Conservation (phyloP, 495 filamentous ascomycete species). For the Aspergillus asperescens region DNA sequence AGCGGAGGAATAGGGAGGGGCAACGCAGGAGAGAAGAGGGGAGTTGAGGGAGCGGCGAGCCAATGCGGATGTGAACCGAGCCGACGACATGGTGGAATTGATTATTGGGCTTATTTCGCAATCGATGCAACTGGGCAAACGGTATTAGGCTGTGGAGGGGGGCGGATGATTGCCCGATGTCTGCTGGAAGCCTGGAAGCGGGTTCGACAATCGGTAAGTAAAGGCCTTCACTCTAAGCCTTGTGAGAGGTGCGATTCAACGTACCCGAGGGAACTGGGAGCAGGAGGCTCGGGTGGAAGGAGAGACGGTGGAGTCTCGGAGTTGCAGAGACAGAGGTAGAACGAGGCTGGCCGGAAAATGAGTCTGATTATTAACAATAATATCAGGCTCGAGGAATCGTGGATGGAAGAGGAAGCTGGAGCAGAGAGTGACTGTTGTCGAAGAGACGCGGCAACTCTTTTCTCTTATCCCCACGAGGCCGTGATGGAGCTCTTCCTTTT, state of each 20-base stretch:
- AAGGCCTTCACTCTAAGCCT: background rate
- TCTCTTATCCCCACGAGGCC: constrained; percentile 25
- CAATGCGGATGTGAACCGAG: constrained; percentile 43
- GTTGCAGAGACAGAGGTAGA: constrained; percentile 26
- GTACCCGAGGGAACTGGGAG: constrained; percentile 24
- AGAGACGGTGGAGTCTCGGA: constrained; percentile 21
- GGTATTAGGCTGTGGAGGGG: constrained; percentile 10
- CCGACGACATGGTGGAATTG: constrained; percentile 29
- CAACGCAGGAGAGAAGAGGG: constrained; percentile 26
- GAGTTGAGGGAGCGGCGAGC: constrained; percentile 35
- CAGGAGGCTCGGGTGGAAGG: constrained; percentile 23
- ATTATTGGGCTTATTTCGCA: constrained; percentile 14
- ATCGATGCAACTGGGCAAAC: constrained; percentile 4
- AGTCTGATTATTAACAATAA: no score
- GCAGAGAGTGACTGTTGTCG: constrained; percentile 13
- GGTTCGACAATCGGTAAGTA: constrained; percentile 23
- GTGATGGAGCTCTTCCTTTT: constrained; percentile 21
- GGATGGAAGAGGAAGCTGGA: constrained; percentile 18
- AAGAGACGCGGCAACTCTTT: constrained; percentile 2
- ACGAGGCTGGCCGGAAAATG: constrained; percentile 27
- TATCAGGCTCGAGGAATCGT: constrained; percentile 5
- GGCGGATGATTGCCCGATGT: constrained; percentile 4
- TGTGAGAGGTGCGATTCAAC: constrained; percentile 7
- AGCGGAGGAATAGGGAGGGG: constrained; percentile 31
- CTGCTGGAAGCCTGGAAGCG: constrained; percentile 9